Conservation (phyloP, 768 basidiomycete genomes). For the Leucosporidium creatinivorum region DNA sequence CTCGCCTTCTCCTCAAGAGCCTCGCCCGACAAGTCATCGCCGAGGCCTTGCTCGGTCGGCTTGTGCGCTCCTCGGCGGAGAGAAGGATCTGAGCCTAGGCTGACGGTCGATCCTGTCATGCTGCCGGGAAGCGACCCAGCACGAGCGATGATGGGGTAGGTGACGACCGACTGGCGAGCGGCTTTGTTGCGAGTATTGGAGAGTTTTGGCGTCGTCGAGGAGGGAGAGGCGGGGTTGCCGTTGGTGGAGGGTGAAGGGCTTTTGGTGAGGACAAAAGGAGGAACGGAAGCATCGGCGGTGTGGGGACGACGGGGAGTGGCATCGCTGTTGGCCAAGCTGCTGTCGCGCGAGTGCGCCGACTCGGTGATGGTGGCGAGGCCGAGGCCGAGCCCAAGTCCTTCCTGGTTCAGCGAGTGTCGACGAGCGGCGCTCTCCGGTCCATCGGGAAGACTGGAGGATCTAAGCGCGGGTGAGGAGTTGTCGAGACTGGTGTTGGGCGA, state of each 20-base stretch:
- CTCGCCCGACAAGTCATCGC: neutral
- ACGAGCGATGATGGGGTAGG: neutral
- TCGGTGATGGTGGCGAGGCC: conserved; percentile 12
- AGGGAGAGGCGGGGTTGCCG: neutral
- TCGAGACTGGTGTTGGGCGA: too few species aligned
- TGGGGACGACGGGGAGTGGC: neutral
- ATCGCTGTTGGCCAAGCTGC: neutral
- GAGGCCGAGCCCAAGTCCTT: neutral
- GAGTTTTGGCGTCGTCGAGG: neutral
- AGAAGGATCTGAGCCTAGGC: neutral
- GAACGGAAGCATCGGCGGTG: neutral
- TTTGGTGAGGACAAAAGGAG: neutral
- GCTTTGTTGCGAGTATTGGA: neutral
- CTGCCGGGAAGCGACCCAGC: neutral
- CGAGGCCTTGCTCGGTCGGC: neutral
- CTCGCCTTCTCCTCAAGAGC: conserved; percentile 49
- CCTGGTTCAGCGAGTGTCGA: too few species aligned
- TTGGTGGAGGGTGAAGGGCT: neutral
- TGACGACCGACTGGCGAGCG: conserved; percentile 8
- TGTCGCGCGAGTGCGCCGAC: conserved; percentile 7
- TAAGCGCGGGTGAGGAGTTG: too few species aligned
- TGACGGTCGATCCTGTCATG: neutral
- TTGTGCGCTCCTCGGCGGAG: neutral
- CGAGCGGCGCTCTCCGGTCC: too few species aligned
- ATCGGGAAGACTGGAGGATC: too few species aligned